Evolutionary conservation across 257 asterid genomes (phyloP), one percentile per base, ranked within the genome.

Genomic region (Orobanche coerulescens): DNA sequence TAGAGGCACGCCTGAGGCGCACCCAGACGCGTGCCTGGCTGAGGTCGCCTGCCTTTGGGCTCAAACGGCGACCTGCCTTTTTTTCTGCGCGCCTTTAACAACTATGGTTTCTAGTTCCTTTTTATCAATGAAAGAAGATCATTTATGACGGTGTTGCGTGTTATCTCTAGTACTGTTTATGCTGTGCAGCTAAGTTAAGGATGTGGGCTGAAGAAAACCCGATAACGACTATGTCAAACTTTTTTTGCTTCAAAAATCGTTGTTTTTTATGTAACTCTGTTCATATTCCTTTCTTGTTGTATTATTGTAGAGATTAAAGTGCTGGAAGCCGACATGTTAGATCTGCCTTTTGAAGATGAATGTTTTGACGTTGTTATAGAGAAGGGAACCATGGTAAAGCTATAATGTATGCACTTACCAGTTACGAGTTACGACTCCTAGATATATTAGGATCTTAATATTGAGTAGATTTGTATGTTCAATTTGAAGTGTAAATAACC

Each of bases 261-360:
- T 47, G 20, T 23, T n/a, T 34, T 42, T 63, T 53, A 33, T 58
- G 59, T 18, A 12, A 34, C 53, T 57, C 30, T 57, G 16, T 43
- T 62, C 15, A n/a, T n/a, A n/a, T n/a, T 3, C 15, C 1, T 23
- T 57, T 23, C 58, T 66, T 24, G 49, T 42, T 34, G n/a, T 70
- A 28, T 30, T 64, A 42, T 59, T 73, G 62, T 89, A 92, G 97
- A 77, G 63, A 82, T 92, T 71, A 77, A 72, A 69, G 98, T 83
- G 68, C 72, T 88, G 81, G 94, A 88, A 78, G 98, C 96, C 39
- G 97, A 92, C 80, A 92, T 92, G 98, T 81, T 92, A 67, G 87
- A 86, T 74, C 86, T 92, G 55, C 96, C 98, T 43, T 88, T 92
- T 71, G 87, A 68, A 20, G 78, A 84, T 57, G 95, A 75, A 66